Evolutionary conservation across 441 rosid species (phyloP).

Genomic region (Arabidopsis hybrid): DNA sequence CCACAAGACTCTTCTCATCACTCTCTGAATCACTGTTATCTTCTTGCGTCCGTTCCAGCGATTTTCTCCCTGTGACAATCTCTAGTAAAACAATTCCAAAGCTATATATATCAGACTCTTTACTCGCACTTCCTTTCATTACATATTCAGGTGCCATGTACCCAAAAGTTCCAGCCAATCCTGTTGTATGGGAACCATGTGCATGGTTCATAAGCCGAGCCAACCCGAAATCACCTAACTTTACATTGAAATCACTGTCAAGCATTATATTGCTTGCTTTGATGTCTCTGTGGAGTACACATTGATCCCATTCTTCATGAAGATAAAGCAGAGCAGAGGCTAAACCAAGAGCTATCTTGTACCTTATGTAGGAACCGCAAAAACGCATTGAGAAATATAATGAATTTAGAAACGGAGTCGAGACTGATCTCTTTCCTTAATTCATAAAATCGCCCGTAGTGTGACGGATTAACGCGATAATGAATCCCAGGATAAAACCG

Average conservation of each 20-base stretch:
- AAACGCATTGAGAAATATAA: too few species aligned
- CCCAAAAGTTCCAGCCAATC: conserved; percentile 77
- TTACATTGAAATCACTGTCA: conserved; percentile 69
- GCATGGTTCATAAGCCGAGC: conserved; percentile 78
- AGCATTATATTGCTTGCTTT: conserved; percentile 82
- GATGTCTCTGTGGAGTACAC: conserved; percentile 77
- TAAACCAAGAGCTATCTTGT: conserved; percentile 67
- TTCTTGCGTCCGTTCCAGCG: conserved; percentile 53
- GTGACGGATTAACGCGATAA: too few species aligned
- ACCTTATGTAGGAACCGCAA: too few species aligned
- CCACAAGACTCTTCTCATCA: conserved; percentile 55
- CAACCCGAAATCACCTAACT: conserved; percentile 83
- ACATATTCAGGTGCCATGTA: conserved; percentile 83
- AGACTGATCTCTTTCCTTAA: too few species aligned
- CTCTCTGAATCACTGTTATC: conserved; percentile 20
- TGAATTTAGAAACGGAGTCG: too few species aligned
- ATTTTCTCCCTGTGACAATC: conserved; percentile 62
- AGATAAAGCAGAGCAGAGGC: conserved; percentile 74
- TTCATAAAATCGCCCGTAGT: too few species aligned
- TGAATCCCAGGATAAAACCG: too few species aligned
- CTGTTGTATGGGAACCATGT: conserved; percentile 72
- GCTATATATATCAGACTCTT: conserved; percentile 77
- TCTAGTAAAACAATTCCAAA: conserved; percentile 75
- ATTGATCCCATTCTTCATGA: conserved; percentile 88
- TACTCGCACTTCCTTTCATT: conserved; percentile 79